A percentile compares a stretch with the other conserved stretches of the same genome.
Conservation (phyloP, 208 protist genomes). For the Acanthamoeba healyi region DNA sequence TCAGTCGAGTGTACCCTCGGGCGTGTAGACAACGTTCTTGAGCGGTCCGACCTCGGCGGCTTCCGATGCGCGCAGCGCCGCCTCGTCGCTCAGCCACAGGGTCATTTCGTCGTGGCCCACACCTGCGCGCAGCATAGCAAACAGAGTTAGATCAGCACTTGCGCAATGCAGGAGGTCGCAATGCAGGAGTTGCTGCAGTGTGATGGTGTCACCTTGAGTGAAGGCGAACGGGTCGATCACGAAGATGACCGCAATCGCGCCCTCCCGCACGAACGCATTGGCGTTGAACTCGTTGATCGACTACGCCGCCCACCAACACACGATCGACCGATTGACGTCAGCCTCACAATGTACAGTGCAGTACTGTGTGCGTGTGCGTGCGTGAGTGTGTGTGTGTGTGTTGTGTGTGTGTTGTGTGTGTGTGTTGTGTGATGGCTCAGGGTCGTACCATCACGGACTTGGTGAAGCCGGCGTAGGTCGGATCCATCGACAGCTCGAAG, state of each 20-base stretch:
- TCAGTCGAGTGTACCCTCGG: neutral
- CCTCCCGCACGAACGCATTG: neutral
- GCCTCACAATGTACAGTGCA: too few relatives aligned
- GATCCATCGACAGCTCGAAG: conserved; percentile 26
- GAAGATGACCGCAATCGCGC: neutral
- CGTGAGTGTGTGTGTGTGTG: neutral
- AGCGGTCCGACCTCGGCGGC: neutral
- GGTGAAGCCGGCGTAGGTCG: conserved; percentile 1
- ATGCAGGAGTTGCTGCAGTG: too few relatives aligned
- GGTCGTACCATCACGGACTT: neutral
- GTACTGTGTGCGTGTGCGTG: neutral
- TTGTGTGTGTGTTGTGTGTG: neutral
- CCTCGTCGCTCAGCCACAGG: conserved; percentile 10
- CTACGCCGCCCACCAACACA: neutral
- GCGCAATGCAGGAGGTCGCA: too few relatives aligned
- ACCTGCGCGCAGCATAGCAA: neutral
- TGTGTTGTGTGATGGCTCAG: neutral
- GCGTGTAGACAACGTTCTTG: conserved; percentile 33
- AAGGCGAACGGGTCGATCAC: conserved; percentile 13
- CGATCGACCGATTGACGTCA: neutral
- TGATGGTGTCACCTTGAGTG: neutral
- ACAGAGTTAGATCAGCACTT: neutral
- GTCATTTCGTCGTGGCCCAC: neutral
- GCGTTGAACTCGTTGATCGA: conserved; percentile 12
- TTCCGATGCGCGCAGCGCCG: neutral